Percentiles rank a stretch among this genome's conserved stretches.
These are phyloP conservation scores for Pseudogymnoascus sp. DNA, from an alignment of 2,329 filamentous ascomycete species.

Conservation along the genomic window DNA sequence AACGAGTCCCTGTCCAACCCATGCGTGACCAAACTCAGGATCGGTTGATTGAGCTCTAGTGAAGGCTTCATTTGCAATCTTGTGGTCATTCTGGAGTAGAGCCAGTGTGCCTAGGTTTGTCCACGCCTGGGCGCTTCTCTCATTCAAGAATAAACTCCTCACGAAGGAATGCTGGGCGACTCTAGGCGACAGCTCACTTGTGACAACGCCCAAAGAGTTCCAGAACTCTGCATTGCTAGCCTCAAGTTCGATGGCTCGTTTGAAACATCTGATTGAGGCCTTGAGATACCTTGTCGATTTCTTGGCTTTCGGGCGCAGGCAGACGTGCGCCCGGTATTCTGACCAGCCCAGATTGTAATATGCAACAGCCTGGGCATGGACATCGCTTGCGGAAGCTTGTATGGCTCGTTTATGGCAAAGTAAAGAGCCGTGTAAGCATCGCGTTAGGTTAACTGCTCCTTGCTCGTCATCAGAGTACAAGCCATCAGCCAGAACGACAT, in stretches of 20 bases:
- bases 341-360: conserved; percentile 97
- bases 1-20: conserved; percentile 86
- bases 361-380: conserved; percentile 86
- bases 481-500: conserved; percentile 30
- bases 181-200: conserved; percentile 73
- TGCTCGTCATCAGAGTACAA: conserved; percentile 27
- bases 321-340: conserved; percentile 72
- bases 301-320: conserved; percentile 43
- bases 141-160: conserved; percentile 84
- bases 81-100: conserved; percentile 70
- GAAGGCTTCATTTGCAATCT: conserved; percentile 85
- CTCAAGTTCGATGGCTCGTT: conserved; percentile 90
- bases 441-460: conserved; percentile 39
- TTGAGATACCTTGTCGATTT: conserved; percentile 64
- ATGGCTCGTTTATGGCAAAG: conserved; percentile 84
- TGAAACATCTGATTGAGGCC: conserved; percentile 83
- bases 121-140: conserved; percentile 78
- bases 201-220: conserved; percentile 90
- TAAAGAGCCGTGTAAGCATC: conserved; percentile 63
- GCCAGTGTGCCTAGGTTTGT: conserved; percentile 85
- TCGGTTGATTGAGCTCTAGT: conserved; percentile 88
- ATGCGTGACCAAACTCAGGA: conserved; percentile 86
- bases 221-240: conserved; percentile 93
- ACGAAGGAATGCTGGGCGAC: conserved; percentile 93
- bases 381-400: conserved; percentile 60